Conservation (phyloP, 1,284 basidiomycete genomes). For the Tilletiaria anomala region DNA sequence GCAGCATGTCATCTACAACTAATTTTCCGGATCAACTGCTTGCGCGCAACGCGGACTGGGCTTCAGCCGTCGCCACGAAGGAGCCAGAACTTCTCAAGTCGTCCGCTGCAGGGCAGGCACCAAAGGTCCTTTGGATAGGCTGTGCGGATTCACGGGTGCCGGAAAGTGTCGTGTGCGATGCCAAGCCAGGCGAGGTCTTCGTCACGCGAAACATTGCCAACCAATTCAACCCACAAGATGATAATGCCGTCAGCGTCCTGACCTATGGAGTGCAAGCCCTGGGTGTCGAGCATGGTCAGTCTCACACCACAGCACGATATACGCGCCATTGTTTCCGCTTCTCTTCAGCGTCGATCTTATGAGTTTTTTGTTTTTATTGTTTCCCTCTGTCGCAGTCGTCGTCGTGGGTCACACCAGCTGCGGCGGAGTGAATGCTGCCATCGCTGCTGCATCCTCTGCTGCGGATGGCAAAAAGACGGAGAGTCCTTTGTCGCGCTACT, state of each 20-base stretch:
- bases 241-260: conserved; percentile 62
- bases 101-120: conserved; percentile 54
- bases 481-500: conserved; percentile 21
- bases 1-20: too few relatives aligned
- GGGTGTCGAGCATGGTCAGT: conserved; percentile 66
- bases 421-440: conserved; percentile 40
- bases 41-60: conserved; percentile 22
- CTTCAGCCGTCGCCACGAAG: conserved; percentile 7
- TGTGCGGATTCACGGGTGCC: conserved; percentile 37
- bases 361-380: background rate
- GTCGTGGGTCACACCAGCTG: conserved; percentile 44
- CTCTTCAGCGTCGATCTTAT: background rate
- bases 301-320: too few relatives aligned
- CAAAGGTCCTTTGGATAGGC: conserved; percentile 61
- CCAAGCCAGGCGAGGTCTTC: conserved; percentile 36
- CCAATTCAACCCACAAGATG: conserved; percentile 58
- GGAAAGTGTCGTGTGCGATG: conserved; percentile 43
- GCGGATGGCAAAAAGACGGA: background rate
- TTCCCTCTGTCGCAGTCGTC: conserved; percentile 46
- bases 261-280: conserved; percentile 64
- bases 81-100: conserved; percentile 53
- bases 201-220: conserved; percentile 41
- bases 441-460: conserved; percentile 17
- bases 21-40: too few relatives aligned
- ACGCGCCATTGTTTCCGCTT: conserved; percentile 1